Percentiles rank a stretch among this genome's conserved stretches.
Evolutionary conservation across 163 green algal species (phyloP).

Genomic region (Volvox carteri): DNA sequence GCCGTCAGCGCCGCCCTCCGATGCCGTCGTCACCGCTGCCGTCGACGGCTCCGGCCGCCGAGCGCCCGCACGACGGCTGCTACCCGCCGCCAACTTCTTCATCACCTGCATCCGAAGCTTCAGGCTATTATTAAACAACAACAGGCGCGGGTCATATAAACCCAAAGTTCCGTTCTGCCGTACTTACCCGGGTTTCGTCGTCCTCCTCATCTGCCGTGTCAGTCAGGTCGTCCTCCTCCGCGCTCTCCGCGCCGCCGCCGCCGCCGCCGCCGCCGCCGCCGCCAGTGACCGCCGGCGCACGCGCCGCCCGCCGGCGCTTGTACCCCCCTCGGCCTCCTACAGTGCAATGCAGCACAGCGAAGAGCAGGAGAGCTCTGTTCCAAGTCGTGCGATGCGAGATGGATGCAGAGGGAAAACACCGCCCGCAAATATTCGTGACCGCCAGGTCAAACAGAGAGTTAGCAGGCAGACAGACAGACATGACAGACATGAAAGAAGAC

Average conservation of each 20-base stretch:
- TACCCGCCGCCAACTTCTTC: constrained; percentile 46
- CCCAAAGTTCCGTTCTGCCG: too few species aligned
- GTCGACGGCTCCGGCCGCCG: constrained; percentile 34
- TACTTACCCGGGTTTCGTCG: constrained; percentile 25
- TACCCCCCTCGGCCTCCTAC: background rate
- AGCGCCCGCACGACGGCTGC: constrained; percentile 21
- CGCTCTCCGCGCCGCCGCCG: constrained; percentile 11
- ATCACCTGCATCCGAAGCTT: constrained; percentile 44
- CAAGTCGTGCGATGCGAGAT: too few species aligned
- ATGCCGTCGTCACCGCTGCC: background rate
- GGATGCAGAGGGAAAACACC: too few species aligned
- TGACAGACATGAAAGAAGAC: too few species aligned
- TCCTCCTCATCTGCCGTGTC: constrained; percentile 26
- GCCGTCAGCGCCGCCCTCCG: constrained; percentile 20
- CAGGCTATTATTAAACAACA: too few species aligned
- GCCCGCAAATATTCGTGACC: too few species aligned
- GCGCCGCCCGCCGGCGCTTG: constrained; percentile 28
- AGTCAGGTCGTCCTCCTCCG: constrained; percentile 26
- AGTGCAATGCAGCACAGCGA: background rate
- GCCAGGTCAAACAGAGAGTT: too few species aligned
- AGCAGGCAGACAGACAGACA: too few species aligned
- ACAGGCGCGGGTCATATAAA: too few species aligned
- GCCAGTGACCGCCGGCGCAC: background rate
- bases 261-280: background rate
- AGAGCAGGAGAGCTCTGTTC: too few species aligned